Evolutionary conservation across 768 basidiomycete species (phyloP).

Genomic region (Leucocoprinus leucothites): DNA sequence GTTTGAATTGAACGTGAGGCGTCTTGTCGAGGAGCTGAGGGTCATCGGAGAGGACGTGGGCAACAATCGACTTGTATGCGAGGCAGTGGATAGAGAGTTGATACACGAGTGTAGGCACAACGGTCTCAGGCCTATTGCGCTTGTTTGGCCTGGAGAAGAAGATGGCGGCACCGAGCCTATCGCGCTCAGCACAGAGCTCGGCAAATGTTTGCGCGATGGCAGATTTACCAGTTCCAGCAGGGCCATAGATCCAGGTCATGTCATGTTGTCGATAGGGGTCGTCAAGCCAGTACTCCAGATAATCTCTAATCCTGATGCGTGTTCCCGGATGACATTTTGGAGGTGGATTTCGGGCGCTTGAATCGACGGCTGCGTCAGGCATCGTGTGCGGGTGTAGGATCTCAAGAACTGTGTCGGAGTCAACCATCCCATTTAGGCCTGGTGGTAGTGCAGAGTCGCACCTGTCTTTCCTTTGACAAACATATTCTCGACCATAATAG

Average conservation of each 20-base stretch:
- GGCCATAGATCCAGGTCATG: background rate
- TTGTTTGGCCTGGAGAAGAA: slow-evolving; percentile 4
- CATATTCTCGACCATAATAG: too few relatives aligned
- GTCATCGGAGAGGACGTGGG: background rate
- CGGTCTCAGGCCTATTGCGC: background rate
- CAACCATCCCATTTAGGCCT: too few relatives aligned
- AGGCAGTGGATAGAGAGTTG: background rate
- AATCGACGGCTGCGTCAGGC: slow-evolving; percentile 15
- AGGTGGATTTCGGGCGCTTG: slow-evolving; percentile 15
- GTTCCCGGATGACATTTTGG: slow-evolving; percentile 20
- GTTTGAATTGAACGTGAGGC: background rate
- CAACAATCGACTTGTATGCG: background rate
- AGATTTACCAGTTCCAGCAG: slow-evolving; percentile 7
- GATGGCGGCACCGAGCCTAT: slow-evolving; percentile 1
- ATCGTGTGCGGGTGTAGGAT: too few relatives aligned
- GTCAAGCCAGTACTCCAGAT: too few relatives aligned
- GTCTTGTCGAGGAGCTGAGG: background rate
- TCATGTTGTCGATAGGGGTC: background rate
- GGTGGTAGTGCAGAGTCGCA: too few relatives aligned
- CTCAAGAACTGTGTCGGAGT: too few relatives aligned
- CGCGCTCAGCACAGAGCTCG: background rate
- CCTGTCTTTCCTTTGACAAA: too few relatives aligned
- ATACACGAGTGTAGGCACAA: slow-evolving; percentile 5
- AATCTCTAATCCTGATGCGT: too few relatives aligned
- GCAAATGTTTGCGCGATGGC: background rate